These are phyloP conservation scores for Podosphaera fusca DNA, from an alignment of 2,329 filamentous ascomycete species.

Conservation along the genomic window DNA sequence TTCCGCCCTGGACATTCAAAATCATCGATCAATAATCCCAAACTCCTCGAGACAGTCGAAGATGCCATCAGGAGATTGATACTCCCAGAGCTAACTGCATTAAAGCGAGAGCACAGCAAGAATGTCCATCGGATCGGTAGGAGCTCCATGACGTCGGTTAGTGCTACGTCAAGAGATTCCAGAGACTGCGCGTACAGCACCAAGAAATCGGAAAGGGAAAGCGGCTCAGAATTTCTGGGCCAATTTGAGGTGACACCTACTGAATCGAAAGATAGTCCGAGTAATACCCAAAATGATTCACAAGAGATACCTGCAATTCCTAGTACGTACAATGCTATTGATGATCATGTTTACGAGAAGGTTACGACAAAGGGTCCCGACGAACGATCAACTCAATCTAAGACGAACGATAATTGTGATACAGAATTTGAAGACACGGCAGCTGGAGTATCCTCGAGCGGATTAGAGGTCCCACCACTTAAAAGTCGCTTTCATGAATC, in stretches of 20 bases:
- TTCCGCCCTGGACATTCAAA: constrained; percentile 31
- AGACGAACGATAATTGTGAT: constrained; percentile 10
- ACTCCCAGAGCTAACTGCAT: constrained; percentile 68
- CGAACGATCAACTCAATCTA: constrained; percentile 14
- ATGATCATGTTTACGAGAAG: not conserved
- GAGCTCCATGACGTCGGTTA: constrained; percentile 35
- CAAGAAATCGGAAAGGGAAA: constrained; percentile 20
- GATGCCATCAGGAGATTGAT: constrained; percentile 53
- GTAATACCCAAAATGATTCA: constrained; percentile 25
- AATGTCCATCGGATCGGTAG: constrained; percentile 34
- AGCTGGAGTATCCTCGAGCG: constrained; percentile 22
- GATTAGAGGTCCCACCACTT: constrained; percentile 37
- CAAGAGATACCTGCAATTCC: constrained; percentile 28
- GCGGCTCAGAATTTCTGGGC: constrained; percentile 16
- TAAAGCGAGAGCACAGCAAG: constrained; percentile 76
- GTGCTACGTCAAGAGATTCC: constrained; percentile 30
- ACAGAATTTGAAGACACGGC: constrained; percentile 12
- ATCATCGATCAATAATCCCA: constrained; percentile 50
- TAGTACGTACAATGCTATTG: constrained; percentile 9
- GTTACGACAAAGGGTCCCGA: not conserved
- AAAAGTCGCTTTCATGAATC: constrained; percentile 40
- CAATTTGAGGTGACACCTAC: constrained; percentile 38
- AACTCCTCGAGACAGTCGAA: constrained; percentile 47
- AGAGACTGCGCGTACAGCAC: constrained; percentile 10
- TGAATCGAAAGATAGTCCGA: constrained; percentile 31